A percentile compares a stretch with the other conserved stretches of the same genome.
phyloP scores from a whole-genome alignment of 2,329 filamentous ascomycete species.

The Fusarium neocosmosporiellum region DNA sequence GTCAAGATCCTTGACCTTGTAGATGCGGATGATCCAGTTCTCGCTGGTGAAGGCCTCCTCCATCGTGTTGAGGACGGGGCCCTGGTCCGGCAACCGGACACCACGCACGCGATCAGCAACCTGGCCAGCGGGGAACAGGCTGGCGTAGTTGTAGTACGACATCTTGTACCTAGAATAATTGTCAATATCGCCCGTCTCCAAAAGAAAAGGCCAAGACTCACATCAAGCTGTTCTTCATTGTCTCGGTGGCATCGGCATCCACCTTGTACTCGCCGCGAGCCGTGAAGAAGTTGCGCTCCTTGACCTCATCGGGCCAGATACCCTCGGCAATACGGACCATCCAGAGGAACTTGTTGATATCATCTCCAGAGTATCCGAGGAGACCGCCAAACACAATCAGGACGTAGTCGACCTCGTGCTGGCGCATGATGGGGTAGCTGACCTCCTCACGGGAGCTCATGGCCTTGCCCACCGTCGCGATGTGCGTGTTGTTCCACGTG shows the following conservation, averaged over 20 bases:
- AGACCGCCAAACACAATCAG: slow-evolving; percentile 96
- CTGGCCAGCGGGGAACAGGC: slow-evolving; percentile 91
- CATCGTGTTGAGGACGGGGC: slow-evolving; percentile 86
- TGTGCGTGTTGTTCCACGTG: slow-evolving; percentile 99
- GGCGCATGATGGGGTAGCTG: slow-evolving; percentile 97
- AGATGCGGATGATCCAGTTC: slow-evolving; percentile 99
- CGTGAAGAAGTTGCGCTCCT: slow-evolving; percentile 97
- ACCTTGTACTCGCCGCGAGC: slow-evolving; percentile 93
- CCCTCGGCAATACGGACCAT: slow-evolving; percentile 99
- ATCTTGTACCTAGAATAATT: slow-evolving; percentile 90
- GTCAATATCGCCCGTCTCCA: slow-evolving; percentile 16
- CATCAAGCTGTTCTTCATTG: slow-evolving; percentile 99
- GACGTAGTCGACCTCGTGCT: slow-evolving; percentile 99
- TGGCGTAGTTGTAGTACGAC: slow-evolving; percentile 98
- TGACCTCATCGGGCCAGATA: slow-evolving; percentile 99
- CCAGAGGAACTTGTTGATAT: slow-evolving; percentile 99
- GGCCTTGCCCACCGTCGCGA: slow-evolving; percentile 97
- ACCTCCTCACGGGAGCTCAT: slow-evolving; percentile 98
- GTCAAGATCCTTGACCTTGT: slow-evolving; percentile 99
- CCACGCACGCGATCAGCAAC: slow-evolving; percentile 90
- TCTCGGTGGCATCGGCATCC: slow-evolving; percentile 90
- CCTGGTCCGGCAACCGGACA: slow-evolving; percentile 81
- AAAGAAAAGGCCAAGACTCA: slow-evolving; percentile 62
- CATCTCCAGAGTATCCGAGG: slow-evolving; percentile 96
- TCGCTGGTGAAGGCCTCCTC: slow-evolving; percentile 99